phyloP scores from a whole-genome alignment of 139 green algal species.

The Nannochloris sp. region DNA sequence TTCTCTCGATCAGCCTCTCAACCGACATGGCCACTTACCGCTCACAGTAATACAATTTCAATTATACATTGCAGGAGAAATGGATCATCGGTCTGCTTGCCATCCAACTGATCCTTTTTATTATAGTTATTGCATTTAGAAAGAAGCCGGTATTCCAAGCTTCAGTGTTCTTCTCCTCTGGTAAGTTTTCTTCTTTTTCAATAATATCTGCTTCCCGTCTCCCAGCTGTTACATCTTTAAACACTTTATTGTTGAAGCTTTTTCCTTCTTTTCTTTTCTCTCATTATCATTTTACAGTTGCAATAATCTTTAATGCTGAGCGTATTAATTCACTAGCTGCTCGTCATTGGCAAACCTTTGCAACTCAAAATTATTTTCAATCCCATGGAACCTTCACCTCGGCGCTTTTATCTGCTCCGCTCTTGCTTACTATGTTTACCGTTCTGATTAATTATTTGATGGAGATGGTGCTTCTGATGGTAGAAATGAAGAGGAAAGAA shows the following conservation, averaged over 20 bases:
- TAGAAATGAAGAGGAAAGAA: constrained; percentile 2
- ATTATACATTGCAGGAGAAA: background rate
- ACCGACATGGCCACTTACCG: too few species aligned
- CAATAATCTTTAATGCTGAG: constrained; percentile 37
- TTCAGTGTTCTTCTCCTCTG: constrained; percentile 22
- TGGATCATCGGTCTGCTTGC: constrained; percentile 39
- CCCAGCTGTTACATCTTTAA: background rate
- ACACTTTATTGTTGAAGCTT: background rate
- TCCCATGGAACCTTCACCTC: constrained; percentile 39
- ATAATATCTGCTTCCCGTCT: background rate
- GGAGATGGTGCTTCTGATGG: background rate
- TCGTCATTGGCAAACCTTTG: constrained; percentile 35
- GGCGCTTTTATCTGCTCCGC: constrained; percentile 36
- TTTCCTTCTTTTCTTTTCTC: background rate
- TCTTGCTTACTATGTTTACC: constrained; percentile 45
- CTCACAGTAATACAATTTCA: too few species aligned
- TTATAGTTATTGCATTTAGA: constrained; percentile 24
- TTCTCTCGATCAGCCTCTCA: too few species aligned
- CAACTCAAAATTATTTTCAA: constrained; percentile 50
- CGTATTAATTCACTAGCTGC: constrained; percentile 27
- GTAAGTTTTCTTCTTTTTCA: constrained; percentile 2
- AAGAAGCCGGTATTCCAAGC: constrained; percentile 11
- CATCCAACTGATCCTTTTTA: constrained; percentile 25
- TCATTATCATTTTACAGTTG: too few species aligned
- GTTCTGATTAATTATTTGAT: constrained; percentile 29